Conservation (phyloP, 768 basidiomycete genomes). For the Tulasnella sp. region DNA sequence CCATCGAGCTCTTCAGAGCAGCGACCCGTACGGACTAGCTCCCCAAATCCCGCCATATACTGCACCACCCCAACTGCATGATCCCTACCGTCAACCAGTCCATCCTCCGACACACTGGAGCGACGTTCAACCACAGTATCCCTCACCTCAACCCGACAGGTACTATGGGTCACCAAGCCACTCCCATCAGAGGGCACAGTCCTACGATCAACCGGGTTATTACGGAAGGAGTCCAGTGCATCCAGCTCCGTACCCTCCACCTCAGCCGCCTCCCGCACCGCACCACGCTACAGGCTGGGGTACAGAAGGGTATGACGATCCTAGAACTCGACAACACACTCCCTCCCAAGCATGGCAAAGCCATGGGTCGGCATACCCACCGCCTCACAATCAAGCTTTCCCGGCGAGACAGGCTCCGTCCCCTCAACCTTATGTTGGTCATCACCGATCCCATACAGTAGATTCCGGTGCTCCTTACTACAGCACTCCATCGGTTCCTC, state of each 20-base stretch:
- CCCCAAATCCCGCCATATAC: not conserved
- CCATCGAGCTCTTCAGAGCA: not conserved
- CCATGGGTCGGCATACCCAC: not conserved
- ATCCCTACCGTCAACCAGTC: not conserved
- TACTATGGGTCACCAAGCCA: not conserved
- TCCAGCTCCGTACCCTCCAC: not conserved
- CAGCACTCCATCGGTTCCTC: not conserved
- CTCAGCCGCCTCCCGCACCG: not conserved
- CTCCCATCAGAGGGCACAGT: not conserved
- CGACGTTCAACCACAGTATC: constrained; percentile 1
- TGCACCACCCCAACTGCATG: not conserved
- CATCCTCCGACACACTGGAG: not conserved
- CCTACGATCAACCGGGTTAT: not conserved
- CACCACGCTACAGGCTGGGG: not conserved
- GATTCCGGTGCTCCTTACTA: not conserved
- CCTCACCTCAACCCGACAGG: constrained; percentile 1
- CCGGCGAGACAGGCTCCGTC: not conserved
- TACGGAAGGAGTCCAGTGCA: not conserved
- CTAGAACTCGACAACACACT: not conserved
- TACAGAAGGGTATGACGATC: not conserved
- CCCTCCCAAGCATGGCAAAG: not conserved
- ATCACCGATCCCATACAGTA: not conserved
- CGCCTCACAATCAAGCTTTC: not conserved
- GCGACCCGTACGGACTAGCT: not conserved
- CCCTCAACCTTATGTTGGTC: not conserved